A percentile compares a stretch with the other conserved stretches of the same genome.
Evolutionary conservation across 495 filamentous ascomycete genomes (phyloP).

Genomic region (Haplographium delicatum): DNA sequence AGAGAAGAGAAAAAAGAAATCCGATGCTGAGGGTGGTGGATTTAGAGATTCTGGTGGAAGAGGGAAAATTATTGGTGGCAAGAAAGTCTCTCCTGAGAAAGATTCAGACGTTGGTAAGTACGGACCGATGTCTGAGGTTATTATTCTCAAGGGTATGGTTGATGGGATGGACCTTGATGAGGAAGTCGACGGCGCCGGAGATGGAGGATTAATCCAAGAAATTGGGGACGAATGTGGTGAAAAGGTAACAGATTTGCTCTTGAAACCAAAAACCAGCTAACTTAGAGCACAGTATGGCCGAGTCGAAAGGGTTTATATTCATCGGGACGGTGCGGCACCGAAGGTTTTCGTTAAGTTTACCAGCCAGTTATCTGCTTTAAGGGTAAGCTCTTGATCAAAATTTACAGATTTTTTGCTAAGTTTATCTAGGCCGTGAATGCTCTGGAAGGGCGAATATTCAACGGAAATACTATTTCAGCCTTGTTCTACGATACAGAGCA

Average conservation of each 20-base stretch:
- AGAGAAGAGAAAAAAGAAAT: slow-evolving; percentile 73
- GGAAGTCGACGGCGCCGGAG: slow-evolving; percentile 55
- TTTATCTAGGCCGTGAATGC: slow-evolving; percentile 66
- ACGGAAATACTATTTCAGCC: slow-evolving; percentile 74
- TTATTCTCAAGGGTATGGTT: slow-evolving; percentile 75
- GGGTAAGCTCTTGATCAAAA: no score
- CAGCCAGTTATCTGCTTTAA: slow-evolving; percentile 68
- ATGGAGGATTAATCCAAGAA: slow-evolving; percentile 76
- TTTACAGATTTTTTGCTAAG: neutral
- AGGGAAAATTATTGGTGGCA: slow-evolving; percentile 77
- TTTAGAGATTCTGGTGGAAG: slow-evolving; percentile 62
- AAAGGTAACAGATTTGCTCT: slow-evolving; percentile 49
- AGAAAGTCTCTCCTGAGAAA: slow-evolving; percentile 41
- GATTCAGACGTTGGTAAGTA: slow-evolving; percentile 53
- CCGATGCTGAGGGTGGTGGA: slow-evolving; percentile 75
- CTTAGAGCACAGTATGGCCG: slow-evolving; percentile 63
- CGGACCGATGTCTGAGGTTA: slow-evolving; percentile 71
- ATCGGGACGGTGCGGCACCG: slow-evolving; percentile 45
- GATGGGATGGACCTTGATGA: slow-evolving; percentile 65
- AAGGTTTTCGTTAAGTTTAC: slow-evolving; percentile 92
- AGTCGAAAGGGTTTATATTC: slow-evolving; percentile 78
- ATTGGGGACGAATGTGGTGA: slow-evolving; percentile 89
- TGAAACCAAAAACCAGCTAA: slow-evolving; percentile 9
- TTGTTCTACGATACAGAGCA: slow-evolving; percentile 74
- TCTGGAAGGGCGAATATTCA: slow-evolving; percentile 77